Evolutionary conservation across 768 basidiomycete genomes (phyloP).

Genomic region (Rhizopogon salebrosus): DNA sequence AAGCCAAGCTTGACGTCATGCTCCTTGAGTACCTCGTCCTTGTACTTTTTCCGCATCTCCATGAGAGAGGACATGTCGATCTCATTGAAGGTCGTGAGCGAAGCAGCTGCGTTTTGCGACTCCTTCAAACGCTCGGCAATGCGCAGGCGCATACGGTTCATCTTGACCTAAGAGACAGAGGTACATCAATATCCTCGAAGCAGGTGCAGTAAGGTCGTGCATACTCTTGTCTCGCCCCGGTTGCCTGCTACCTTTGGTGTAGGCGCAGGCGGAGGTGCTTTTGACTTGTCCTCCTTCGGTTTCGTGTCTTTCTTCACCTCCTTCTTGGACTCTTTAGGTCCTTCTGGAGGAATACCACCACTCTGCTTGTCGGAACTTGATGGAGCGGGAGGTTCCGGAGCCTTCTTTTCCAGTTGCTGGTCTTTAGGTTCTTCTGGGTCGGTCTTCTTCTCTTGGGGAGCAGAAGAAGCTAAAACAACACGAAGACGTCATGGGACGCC

Average conservation of each 20-base stretch:
- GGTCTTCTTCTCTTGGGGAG: constrained; percentile 26
- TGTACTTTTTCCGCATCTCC: constrained; percentile 90
- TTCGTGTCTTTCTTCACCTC: constrained; percentile 29
- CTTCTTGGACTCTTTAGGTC: constrained; percentile 30
- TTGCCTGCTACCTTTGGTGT: constrained; percentile 39
- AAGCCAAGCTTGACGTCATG: constrained; percentile 96
- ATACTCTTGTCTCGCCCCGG: constrained; percentile 82
- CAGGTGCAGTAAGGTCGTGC: constrained; percentile 13
- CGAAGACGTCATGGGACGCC: not conserved
- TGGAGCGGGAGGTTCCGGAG: constrained; percentile 41
- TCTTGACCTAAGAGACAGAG: constrained; percentile 66
- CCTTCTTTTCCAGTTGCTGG: constrained; percentile 42
- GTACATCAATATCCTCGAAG: not conserved
- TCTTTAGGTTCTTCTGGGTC: constrained; percentile 42
- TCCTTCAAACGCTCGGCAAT: constrained; percentile 98
- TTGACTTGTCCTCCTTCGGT: constrained; percentile 28
- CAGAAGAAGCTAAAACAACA: constrained; percentile 25
- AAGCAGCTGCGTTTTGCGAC: constrained; percentile 95
- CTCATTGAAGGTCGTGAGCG: constrained; percentile 98
- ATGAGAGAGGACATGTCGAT: constrained; percentile 98
- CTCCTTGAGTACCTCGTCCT: constrained; percentile 84
- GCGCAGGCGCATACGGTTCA: constrained; percentile 96
- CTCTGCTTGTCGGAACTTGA: constrained; percentile 24
- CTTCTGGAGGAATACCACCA: constrained; percentile 18
- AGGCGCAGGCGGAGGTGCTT: constrained; percentile 22